A percentile compares a stretch with the other conserved stretches of the same genome.
phyloP scores from a whole-genome alignment of 2,329 filamentous ascomycete species.

The Colletotrichum plurivorum region DNA sequence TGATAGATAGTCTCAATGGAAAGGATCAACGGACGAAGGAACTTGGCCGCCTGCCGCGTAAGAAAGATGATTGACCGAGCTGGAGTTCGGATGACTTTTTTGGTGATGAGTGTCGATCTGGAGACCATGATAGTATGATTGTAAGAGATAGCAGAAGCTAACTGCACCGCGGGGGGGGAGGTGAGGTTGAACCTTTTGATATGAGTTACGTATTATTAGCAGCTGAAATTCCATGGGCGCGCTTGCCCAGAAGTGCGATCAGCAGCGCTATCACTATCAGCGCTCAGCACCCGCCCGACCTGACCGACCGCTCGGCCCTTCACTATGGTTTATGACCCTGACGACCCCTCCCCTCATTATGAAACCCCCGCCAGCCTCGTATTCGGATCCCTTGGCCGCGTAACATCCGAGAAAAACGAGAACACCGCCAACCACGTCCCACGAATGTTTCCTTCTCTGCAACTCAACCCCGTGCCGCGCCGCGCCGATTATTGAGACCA shows the following conservation, averaged over 20 bases:
- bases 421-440: slow-evolving; percentile 33
- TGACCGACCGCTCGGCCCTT: slow-evolving; percentile 23
- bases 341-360: background rate
- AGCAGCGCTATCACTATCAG: too few species aligned
- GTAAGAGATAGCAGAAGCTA: background rate
- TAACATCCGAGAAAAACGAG: slow-evolving; percentile 39
- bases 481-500: slow-evolving; percentile 16
- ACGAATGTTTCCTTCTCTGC: slow-evolving; percentile 32
- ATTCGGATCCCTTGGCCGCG: slow-evolving; percentile 28
- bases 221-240: background rate
- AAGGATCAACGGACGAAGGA: slow-evolving; percentile 27
- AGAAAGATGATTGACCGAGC: background rate
- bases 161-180: background rate
- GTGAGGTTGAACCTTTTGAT: slow-evolving; percentile 13
- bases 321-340: too few species aligned
- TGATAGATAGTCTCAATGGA: slow-evolving; percentile 40
- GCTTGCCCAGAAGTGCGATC: background rate
- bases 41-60: background rate
- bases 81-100: background rate
- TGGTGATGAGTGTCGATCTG: background rate
- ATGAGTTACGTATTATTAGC: background rate
- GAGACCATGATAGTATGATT: background rate
- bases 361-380: slow-evolving; percentile 27
- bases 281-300: background rate
- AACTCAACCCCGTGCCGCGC: slow-evolving; percentile 13